A percentile compares a stretch with the other conserved stretches of the same genome.
Evolutionary conservation across 306 rosid genomes (phyloP).

Genomic region (Abrus precatorius): DNA sequence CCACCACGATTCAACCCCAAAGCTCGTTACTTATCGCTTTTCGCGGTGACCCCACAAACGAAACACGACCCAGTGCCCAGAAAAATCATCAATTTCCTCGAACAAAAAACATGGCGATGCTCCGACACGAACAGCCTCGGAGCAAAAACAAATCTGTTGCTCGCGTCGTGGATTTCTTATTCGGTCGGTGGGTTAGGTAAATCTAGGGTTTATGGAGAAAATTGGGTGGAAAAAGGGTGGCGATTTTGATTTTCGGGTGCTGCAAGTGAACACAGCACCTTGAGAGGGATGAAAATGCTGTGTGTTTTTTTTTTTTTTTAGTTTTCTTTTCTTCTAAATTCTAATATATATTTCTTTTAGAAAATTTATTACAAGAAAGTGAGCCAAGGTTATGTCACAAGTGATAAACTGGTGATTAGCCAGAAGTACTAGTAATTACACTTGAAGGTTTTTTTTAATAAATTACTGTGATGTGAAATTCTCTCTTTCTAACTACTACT

Average conservation of each 20-base stretch:
- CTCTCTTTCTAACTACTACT: neutral
- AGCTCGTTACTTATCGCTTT: conserved; percentile 21
- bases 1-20: conserved; percentile 42
- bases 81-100: conserved; percentile 36
- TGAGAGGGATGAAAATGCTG: conserved; percentile 6
- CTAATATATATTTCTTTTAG: neutral
- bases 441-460: neutral
- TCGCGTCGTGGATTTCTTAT: conserved; percentile 6
- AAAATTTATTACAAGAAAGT: neutral
- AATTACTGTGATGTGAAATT: neutral
- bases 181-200: conserved; percentile 23
- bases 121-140: conserved; percentile 35
- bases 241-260: conserved; percentile 40
- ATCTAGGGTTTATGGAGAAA: conserved; percentile 55
- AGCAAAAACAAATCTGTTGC: conserved; percentile 18
- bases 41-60: conserved; percentile 19
- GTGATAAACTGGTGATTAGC: neutral
- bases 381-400: neutral
- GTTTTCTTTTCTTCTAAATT: neutral
- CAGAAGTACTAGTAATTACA: neutral
- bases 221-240: conserved; percentile 6
- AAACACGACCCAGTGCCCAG: neutral
- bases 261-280: conserved; percentile 22
- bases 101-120: conserved; percentile 11
- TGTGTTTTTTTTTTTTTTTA: neutral